A percentile compares a stretch with the other conserved stretches of the same genome.
Evolutionary conservation across 1,139 yeast genomes (phyloP).

Genomic region (Yamadazyma friedrichii): DNA sequence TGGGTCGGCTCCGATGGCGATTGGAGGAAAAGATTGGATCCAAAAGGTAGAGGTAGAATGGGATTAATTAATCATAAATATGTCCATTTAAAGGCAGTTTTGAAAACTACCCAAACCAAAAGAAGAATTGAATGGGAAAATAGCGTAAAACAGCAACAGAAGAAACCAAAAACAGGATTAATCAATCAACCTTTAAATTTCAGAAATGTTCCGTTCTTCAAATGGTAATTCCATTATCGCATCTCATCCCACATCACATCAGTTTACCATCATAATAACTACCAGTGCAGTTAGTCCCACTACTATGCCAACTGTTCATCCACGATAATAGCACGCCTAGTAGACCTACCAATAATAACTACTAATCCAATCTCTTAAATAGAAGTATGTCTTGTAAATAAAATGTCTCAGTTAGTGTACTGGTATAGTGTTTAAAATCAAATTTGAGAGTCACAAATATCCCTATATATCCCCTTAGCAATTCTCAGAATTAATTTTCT

Average conservation of each 20-base stretch:
- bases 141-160: slow-evolving; percentile 35
- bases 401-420: slow-evolving; percentile 5
- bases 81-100: slow-evolving; percentile 77
- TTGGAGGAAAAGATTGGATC: slow-evolving; percentile 71
- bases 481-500: neutral
- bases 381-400: slow-evolving; percentile 6
- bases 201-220: slow-evolving; percentile 41
- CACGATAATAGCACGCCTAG: no score
- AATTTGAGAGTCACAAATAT: slow-evolving; percentile 1
- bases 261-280: no score
- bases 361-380: neutral
- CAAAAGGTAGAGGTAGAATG: slow-evolving; percentile 87
- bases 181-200: slow-evolving; percentile 48
- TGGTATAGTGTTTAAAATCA: slow-evolving; percentile 4
- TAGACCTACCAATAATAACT: no score
- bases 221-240: slow-evolving; percentile 28
- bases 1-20: slow-evolving; percentile 93
- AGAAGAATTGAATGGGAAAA: slow-evolving; percentile 61
- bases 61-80: slow-evolving; percentile 77
- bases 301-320: no score
- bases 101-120: slow-evolving; percentile 64
- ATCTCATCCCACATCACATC: neutral
- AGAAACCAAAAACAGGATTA: slow-evolving; percentile 48
- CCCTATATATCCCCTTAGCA: neutral
- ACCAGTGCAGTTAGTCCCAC: no score